Evolutionary conservation across 352 stramenopile species (phyloP), one percentile per base, ranked within the genome.

Genomic region (Phytophthora rubi): DNA sequence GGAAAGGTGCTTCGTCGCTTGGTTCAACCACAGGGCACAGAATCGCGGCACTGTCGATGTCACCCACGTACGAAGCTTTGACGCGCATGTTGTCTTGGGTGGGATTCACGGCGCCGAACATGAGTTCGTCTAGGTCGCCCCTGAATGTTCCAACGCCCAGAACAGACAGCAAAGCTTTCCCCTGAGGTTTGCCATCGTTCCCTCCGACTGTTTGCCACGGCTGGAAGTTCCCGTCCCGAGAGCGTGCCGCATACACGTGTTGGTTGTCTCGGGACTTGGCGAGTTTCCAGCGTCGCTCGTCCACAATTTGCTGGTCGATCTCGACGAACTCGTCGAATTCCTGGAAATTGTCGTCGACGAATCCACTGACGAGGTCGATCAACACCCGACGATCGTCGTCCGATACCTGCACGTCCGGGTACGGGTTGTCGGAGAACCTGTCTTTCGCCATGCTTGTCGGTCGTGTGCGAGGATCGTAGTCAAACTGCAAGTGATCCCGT

Each of bases 311-410:
- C 26, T 65, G 59, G 21, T 74, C 54, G 2, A 59, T 39, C 0
- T 69, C 49, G 2, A 69, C 73, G 48, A 80, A 84, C 10, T 57
- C 53, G 45, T 81, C 71, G 49, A 80, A 86, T n/a, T 83, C 68
- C 37, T 59, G 61, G 47, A 78, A 71, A 53, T 74, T 64, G 16
- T 68, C 53, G 13, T 58, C 23, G 28, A 77, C 59, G 52, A 75
- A 68, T 39, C 26, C 35, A 21, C 66, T 59, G 4, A 69, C 66
- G 21, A 78, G 61, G 12, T 71, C 49, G 32, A 68, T 58, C 7
- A 78, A 39, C 18, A 66, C 49, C 9, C 42, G 6, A 8, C 62
- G 45, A 15, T 75, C 52, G 5, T 58, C 51, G 5, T 51, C 57
- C 3, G 61, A 67, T 28, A 79, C 59, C 15, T 70, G 23, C 12